Evolutionary conservation across 2,329 filamentous ascomycete species (phyloP).

Genomic region (Fusarium graminum): DNA sequence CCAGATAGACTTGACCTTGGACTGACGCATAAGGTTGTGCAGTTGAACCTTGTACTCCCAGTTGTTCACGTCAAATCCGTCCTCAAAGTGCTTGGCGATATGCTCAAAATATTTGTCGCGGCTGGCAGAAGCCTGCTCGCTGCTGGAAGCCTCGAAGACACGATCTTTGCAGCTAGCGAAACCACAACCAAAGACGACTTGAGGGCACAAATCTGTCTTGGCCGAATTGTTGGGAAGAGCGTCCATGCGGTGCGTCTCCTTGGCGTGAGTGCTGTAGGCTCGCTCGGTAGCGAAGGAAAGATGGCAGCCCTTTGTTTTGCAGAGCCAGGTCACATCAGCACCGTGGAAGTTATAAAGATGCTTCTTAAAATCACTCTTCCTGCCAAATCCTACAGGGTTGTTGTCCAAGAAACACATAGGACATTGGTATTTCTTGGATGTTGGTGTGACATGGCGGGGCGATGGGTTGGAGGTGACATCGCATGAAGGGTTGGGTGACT

Average conservation of each 20-base stretch:
- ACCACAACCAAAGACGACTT: slow-evolving; percentile 61
- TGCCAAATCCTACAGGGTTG: slow-evolving; percentile 60
- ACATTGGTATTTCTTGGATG: slow-evolving; percentile 60
- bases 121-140: slow-evolving; percentile 54
- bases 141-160: slow-evolving; percentile 57
- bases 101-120: slow-evolving; percentile 62
- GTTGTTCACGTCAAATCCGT: slow-evolving; percentile 57
- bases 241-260: slow-evolving; percentile 58
- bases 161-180: slow-evolving; percentile 59
- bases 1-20: slow-evolving; percentile 59
- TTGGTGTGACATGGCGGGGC: slow-evolving; percentile 54
- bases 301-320: slow-evolving; percentile 58
- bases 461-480: slow-evolving; percentile 55
- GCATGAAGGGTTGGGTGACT: slow-evolving; percentile 52
- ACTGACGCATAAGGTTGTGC: slow-evolving; percentile 60
- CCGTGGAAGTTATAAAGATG: slow-evolving; percentile 63
- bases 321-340: slow-evolving; percentile 59
- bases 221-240: slow-evolving; percentile 58
- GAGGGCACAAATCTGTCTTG: slow-evolving; percentile 58
- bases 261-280: slow-evolving; percentile 61
- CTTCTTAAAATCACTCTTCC: slow-evolving; percentile 64
- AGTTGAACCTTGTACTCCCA: slow-evolving; percentile 61
- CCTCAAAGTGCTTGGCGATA: slow-evolving; percentile 62
- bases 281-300: slow-evolving; percentile 61
- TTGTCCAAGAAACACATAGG: slow-evolving; percentile 62